These are phyloP conservation scores for Pleurotus platypus DNA, from an alignment of 768 basidiomycete genomes.

Conservation along the genomic window DNA sequence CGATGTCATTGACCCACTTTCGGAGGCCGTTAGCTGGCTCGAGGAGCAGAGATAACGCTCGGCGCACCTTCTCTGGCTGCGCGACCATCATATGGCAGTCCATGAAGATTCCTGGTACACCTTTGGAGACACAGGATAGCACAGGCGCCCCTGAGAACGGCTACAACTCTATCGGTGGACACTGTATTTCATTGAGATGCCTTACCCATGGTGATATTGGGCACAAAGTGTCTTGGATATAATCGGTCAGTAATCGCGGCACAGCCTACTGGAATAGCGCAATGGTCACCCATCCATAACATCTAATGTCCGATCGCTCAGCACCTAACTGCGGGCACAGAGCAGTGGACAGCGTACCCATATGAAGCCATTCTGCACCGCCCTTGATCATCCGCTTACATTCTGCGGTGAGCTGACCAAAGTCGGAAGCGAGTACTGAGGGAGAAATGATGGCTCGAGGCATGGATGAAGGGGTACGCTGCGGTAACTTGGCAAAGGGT, in stretches of 20 bases:
- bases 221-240: conserved; percentile 83
- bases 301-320: conserved; percentile 45
- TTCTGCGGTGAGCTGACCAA: conserved; percentile 92
- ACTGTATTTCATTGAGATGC: conserved; percentile 10
- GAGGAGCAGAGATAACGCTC: too few relatives aligned
- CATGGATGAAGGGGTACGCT: conserved; percentile 39
- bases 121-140: conserved; percentile 78
- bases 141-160: conserved; percentile 75
- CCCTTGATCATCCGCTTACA: conserved; percentile 94
- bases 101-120: conserved; percentile 96
- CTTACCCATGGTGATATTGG: conserved; percentile 96
- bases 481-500: background rate
- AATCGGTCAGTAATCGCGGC: background rate
- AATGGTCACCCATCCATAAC: conserved; percentile 89
- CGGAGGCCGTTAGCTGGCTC: too few relatives aligned
- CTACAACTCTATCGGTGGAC: conserved; percentile 6
- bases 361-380: conserved; percentile 97
- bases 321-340: conserved; percentile 6
- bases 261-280: background rate
- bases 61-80: conserved; percentile 77
- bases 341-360: conserved; percentile 55
- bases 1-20: conserved; percentile 97
- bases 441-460: conserved; percentile 92
- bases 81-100: conserved; percentile 99
- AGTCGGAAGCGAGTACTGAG: conserved; percentile 95